Percentiles rank a stretch among this genome's conserved stretches.
These are phyloP conservation scores for Backusella luteola DNA, from an alignment of 192 early-diverging fungal species.

Conservation along the genomic window DNA sequence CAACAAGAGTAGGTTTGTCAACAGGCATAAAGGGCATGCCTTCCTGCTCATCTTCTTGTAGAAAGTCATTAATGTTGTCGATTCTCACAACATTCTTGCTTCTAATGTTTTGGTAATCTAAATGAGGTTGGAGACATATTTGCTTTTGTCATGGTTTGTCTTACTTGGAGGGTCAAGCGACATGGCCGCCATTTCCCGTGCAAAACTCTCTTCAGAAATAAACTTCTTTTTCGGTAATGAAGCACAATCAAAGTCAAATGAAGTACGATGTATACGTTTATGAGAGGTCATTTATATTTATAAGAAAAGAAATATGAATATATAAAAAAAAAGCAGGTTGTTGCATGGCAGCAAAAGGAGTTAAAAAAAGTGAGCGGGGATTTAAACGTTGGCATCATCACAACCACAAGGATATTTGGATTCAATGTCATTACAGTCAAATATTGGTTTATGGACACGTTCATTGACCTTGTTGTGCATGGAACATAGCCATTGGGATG, in stretches of 20 bases:
- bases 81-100: not conserved
- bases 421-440: conserved; percentile 77
- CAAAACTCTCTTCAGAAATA: conserved; percentile 28
- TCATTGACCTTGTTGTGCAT: conserved; percentile 94
- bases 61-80: conserved; percentile 20
- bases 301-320: not conserved
- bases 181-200: conserved; percentile 32
- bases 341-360: not conserved
- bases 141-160: not conserved
- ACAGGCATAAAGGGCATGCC: not conserved
- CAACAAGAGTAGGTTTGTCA: conserved; percentile 1
- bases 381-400: conserved; percentile 31
- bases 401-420: conserved; percentile 90
- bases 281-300: not conserved
- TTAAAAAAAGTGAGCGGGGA: not conserved
- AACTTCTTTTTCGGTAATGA: conserved; percentile 16
- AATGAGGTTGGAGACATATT: not conserved
- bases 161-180: conserved; percentile 19
- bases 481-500: conserved; percentile 85
- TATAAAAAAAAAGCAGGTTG: too few species aligned
- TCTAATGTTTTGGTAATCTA: not conserved
- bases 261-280: not conserved
- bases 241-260: conserved; percentile 1
- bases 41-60: conserved; percentile 15
- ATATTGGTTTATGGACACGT: conserved; percentile 73